Percentiles rank a stretch among this genome's conserved stretches.
phyloP scores from a whole-genome alignment of 2,329 filamentous ascomycete genomes.

The Penicillium sp. region DNA sequence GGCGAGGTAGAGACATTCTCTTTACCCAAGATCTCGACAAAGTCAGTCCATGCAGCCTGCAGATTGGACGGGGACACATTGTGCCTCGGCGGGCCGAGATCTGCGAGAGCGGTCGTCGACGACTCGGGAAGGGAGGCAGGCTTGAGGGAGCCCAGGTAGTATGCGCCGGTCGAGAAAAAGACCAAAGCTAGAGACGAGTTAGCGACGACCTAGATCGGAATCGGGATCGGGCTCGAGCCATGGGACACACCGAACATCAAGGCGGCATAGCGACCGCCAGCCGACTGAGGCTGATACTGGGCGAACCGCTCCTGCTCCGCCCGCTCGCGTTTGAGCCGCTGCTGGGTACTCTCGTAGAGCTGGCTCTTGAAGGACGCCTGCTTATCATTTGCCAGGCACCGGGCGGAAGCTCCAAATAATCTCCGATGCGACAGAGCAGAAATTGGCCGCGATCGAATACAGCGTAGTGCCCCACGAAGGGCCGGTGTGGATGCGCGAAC shows the following conservation, averaged over 20 bases:
- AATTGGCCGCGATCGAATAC: slow-evolving; percentile 10
- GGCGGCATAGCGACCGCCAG: slow-evolving; percentile 39
- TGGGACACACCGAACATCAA: slow-evolving; percentile 34
- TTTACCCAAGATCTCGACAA: slow-evolving; percentile 60
- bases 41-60: slow-evolving; percentile 64
- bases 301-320: slow-evolving; percentile 55
- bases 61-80: slow-evolving; percentile 57
- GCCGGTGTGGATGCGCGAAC: slow-evolving; percentile 16
- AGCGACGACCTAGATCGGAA: not conserved
- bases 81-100: slow-evolving; percentile 51
- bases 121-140: slow-evolving; percentile 47
- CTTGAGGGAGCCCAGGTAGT: slow-evolving; percentile 54
- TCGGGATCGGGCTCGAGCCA: not conserved
- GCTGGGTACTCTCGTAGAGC: slow-evolving; percentile 60
- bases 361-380: slow-evolving; percentile 58
- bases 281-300: slow-evolving; percentile 42
- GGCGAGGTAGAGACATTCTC: slow-evolving; percentile 61
- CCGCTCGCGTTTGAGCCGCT: slow-evolving; percentile 58
- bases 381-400: slow-evolving; percentile 27
- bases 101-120: slow-evolving; percentile 58
- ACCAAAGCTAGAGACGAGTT: slow-evolving; percentile 45
- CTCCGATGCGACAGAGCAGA: slow-evolving; percentile 15
- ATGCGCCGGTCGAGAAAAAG: slow-evolving; percentile 53
- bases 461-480: slow-evolving; percentile 20
- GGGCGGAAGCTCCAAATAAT: slow-evolving; percentile 22